Evolutionary conservation across 139 green algal species (phyloP).

Genomic region (Coelastrella sp.): DNA sequence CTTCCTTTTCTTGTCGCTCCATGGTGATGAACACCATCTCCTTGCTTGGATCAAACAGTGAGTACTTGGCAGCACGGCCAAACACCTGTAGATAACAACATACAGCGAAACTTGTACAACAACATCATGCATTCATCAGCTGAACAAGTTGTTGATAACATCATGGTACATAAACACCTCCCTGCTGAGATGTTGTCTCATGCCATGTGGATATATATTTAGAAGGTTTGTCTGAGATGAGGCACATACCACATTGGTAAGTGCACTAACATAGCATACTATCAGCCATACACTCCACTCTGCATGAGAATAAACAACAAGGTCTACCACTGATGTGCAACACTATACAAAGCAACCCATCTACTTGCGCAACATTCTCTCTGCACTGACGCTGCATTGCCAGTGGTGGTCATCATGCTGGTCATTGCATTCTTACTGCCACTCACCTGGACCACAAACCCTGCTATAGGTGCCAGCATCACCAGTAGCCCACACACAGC

Average conservation of each 20-base stretch:
- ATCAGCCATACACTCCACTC: too few relatives aligned
- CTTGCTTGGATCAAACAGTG: constrained; percentile 86
- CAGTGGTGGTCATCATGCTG: too few relatives aligned
- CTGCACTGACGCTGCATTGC: too few relatives aligned
- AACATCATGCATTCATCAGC: not conserved
- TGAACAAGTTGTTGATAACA: not conserved
- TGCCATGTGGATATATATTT: not conserved
- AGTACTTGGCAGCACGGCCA: constrained; percentile 41
- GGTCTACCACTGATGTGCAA: too few relatives aligned
- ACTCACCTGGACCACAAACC: constrained; percentile 39
- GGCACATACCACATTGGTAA: too few relatives aligned
- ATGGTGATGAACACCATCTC: constrained; percentile 93
- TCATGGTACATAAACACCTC: not conserved
- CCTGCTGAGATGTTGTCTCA: too few relatives aligned
- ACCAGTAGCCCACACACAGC: constrained; percentile 3
- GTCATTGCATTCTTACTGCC: not conserved
- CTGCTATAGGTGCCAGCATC: constrained; percentile 29
- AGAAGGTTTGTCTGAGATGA: too few relatives aligned
- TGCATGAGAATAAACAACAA: too few relatives aligned
- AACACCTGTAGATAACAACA: constrained; percentile 20
- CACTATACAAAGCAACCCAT: too few relatives aligned
- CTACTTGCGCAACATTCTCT: not conserved
- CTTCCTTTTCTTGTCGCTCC: constrained; percentile 76
- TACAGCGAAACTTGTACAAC: not conserved
- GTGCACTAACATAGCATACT: too few relatives aligned